Evolutionary conservation across 2,329 filamentous ascomycete species (phyloP).

Genomic region (Phyllosticta citribraziliensis): DNA sequence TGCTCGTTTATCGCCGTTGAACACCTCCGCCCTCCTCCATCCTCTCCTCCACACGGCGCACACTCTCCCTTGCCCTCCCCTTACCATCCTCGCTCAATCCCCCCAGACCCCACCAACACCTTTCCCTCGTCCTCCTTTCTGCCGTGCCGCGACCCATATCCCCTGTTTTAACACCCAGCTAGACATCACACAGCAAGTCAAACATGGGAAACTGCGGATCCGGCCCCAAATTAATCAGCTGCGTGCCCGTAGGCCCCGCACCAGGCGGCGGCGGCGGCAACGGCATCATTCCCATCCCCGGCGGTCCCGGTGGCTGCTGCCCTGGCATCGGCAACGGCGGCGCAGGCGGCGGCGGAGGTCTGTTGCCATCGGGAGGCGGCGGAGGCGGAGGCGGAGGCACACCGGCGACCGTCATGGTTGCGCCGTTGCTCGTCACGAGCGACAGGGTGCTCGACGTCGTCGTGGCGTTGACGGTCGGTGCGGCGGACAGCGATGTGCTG

Average conservation of each 20-base stretch:
- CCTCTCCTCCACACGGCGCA: too few species aligned
- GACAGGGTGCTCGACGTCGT: neutral
- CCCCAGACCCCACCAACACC: too few species aligned
- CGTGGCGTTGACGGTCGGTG: neutral
- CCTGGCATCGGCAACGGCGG: neutral
- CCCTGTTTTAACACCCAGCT: neutral
- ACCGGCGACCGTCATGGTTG: neutral
- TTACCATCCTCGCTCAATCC: too few species aligned
- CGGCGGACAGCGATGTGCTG: neutral
- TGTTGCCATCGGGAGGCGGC: too few species aligned
- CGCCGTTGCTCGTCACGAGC: neutral
- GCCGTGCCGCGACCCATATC: too few species aligned
- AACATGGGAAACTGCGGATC: constrained; percentile 30
- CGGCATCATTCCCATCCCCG: neutral
- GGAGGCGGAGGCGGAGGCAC: too few species aligned
- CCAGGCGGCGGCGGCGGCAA: neutral
- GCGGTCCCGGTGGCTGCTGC: neutral
- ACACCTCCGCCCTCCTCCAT: too few species aligned
- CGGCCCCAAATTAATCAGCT: constrained; percentile 25
- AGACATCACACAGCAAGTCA: constrained; percentile 25
- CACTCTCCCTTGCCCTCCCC: too few species aligned
- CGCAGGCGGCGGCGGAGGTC: neutral
- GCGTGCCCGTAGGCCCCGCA: constrained; percentile 14
- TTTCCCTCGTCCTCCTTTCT: too few species aligned
- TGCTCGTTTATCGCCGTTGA: too few species aligned